These are phyloP conservation scores for Cryphonectria nitschkei DNA, from an alignment of 2,329 filamentous ascomycete species.

Conservation along the genomic window DNA sequence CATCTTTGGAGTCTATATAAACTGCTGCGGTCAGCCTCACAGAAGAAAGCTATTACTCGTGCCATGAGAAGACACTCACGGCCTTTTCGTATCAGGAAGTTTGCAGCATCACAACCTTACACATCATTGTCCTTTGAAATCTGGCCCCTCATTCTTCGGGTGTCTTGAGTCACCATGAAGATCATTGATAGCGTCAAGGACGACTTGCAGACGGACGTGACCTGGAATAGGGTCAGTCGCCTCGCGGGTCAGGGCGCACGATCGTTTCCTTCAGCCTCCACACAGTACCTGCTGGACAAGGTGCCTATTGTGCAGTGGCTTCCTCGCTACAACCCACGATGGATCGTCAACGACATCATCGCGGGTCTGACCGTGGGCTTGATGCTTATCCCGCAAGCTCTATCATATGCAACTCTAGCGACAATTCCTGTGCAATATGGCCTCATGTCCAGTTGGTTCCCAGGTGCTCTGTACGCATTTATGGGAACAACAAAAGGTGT, in stretches of 20 bases:
- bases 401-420: conserved; percentile 67
- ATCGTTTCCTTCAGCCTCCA: conserved; percentile 55
- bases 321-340: conserved; percentile 62
- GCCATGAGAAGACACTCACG: neutral
- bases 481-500: conserved; percentile 66
- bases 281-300: conserved; percentile 62
- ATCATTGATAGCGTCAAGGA: conserved; percentile 35
- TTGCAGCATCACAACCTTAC: neutral
- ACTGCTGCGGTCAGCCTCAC: neutral
- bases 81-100: neutral
- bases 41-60: neutral
- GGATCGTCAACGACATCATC: conserved; percentile 64
- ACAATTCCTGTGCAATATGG: conserved; percentile 64
- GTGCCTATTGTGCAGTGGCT: conserved; percentile 66
- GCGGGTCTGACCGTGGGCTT: conserved; percentile 64
- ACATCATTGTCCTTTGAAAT: neutral
- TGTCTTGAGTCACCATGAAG: conserved; percentile 29
- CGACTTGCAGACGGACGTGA: conserved; percentile 44
- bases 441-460: conserved; percentile 63
- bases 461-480: conserved; percentile 59
- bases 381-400: conserved; percentile 63
- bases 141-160: neutral
- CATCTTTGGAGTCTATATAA: neutral
- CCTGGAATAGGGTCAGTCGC: conserved; percentile 39
- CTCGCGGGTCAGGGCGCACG: conserved; percentile 37